Base-by-base conservation (phyloP, 768 basidiomycete species). In the Lentinula aciculospora region DNA sequence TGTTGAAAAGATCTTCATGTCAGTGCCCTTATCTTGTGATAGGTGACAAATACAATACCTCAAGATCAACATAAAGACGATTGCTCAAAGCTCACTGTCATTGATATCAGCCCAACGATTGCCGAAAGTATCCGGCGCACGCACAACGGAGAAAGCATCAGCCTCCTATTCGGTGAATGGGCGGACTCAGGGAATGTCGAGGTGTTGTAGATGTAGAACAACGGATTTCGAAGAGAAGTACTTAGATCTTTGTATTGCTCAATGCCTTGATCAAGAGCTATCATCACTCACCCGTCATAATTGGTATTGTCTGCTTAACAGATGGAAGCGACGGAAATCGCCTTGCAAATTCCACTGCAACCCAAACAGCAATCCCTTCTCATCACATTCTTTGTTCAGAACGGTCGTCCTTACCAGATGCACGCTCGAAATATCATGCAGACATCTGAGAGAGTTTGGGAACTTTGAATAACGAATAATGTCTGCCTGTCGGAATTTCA, bases 41-140 rank as follows among this genome's bases (percentile, higher is more conserved):
- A 93, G 86, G 94, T 98, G 36, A 97, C 97, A 48, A 99, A 99
- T 73, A 92, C 95, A 13, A 86, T 96, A 59, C 94, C 94, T 17
- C 94, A 97, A 77, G 79, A 68, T 48, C 77, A 85, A 55, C 86
- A 94, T 63, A 75, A 81, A 63, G 72, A 64, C 3, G 66, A 69
- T 31, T 86, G 86, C 65, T 76, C 82, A 32, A 98, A 97, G 70
- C 78, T 99, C 55, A 82, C 89, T 64, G 87, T 89, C 7, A 84
- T 99, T 65, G 97, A 99, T 72, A 83, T 98, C 66, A 90, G 87
- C 67, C 83, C 92, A 27, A 92, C 91, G 36, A 86, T 99, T 62
- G 91, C 97, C 4, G 97, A 99, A 76, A 94, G 92, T 63, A 97
- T 99, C 56, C 86, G 97, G 40, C 80, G 96, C 60, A 94, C 92